Evolutionary conservation across 306 rosid genomes (phyloP), one percentile per base, ranked within the genome.

Genomic region (Prinsepia uniflora): DNA sequence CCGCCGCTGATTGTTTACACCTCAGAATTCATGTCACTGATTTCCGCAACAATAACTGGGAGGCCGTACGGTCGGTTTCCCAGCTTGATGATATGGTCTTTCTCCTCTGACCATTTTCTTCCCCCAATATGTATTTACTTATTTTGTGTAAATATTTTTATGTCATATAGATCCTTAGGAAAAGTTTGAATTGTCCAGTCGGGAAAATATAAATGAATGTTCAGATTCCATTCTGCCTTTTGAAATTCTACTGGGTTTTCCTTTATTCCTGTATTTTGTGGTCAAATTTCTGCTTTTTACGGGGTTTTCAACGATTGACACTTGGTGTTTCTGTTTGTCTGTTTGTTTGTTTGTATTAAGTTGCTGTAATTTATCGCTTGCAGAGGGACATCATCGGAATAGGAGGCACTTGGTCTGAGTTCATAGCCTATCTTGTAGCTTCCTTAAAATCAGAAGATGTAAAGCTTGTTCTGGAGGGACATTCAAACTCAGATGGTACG

Each of bases 311-410:
- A 24, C 2, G 30, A 24, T 24, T 24, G 30, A 24, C 30, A 0
- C 2, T 24, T 24, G 30, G 30, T 24, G 30, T 24, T 24, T 24
- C 30, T n/a, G n/a, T n/a, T n/a, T n/a, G n/a, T n/a, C n/a, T n/a
- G n/a, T n/a, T n/a, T 24, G 30, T 24, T 24, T 49, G 19, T n/a
- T 34, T 6, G 0, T 10, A n/a, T 22, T 9, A 19, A 59, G 3
- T 60, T 48, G 19, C 55, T 49, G 54, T 58, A 18, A 44, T 60
- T 47, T 13, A 15, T 42, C 15, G 11, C 72, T 43, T 79, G 85
- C 95, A 92, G 98, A 89, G 86, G 88, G 97, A 93, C 64, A 80
- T 65, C 77, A 78, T 85, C 80, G 98, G 98, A 70, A 83, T 90
- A 71, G 97, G 97, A 73, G 97, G 96, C 20, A 76, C 87, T 61